Base-by-base conservation (phyloP, 345 rosid species). In the Heritiera littoralis region DNA sequence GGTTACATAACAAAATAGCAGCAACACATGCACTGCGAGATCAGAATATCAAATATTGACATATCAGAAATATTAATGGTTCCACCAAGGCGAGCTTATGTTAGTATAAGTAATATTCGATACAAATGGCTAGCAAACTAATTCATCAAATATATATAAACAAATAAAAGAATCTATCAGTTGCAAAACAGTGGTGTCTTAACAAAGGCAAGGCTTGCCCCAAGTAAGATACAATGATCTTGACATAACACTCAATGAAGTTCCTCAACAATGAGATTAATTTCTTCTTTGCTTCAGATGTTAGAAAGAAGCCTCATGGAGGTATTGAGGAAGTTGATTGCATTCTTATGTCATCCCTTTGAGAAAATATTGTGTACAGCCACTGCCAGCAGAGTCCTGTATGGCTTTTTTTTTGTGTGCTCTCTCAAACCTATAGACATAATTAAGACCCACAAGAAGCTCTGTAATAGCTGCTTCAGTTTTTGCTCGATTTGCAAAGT, bases 391-490 rank as follows among this genome's bases (percentile, higher is more conserved):
- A 15, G 75, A 68, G 74, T 78, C 72, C 0, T 79, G 77, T 20
- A 41, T 46, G 59, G 79, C 48, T 61, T 49, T 80, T 66, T 46
- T 85, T 2, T 81, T 55, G 12, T 40, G 60, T 63, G 80, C 87
- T 66, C 73, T 70, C 14, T 75, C 79, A 67, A 81, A 60, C 81
- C 87, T 84, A 85, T 81, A 86, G 54, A 89, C 66, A 67, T 86
- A 88, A 83, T 86, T 86, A 51, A 89, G 88, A 18, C 96, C 96
- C 10, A 90, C 84, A 40, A 90, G 89, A 73, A 90, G 91, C 81
- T 92, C 93, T 0, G 66, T 80, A 12, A 92, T 88, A 61, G 87
- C 91, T 69, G 90, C 88, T 82, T 92, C 96, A 5, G 93, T 90
- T 79, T 89, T 90, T 46, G 82, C 90, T 83, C 43, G 85, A 78